Percentiles rank a stretch among this genome's conserved stretches.
phyloP scores from a whole-genome alignment of 177 flowering plant species.

The Telopea speciosissima region DNA sequence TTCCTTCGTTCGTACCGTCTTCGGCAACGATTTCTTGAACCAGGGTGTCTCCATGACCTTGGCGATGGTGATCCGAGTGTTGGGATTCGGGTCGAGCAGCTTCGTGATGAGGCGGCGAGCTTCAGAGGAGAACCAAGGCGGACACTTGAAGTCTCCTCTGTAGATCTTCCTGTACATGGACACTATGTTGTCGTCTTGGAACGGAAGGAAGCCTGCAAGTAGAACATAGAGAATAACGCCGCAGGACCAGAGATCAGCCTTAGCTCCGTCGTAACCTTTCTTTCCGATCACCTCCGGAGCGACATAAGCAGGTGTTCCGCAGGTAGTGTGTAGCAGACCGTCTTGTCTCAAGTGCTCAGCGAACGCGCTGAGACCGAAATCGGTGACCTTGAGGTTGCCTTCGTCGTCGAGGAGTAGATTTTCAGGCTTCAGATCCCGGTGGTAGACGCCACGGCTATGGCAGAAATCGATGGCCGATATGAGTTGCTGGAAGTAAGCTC shows the following conservation, averaged over 20 bases:
- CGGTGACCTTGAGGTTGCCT: slow-evolving; percentile 67
- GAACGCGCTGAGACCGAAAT: slow-evolving; percentile 66
- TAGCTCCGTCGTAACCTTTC: slow-evolving; percentile 74
- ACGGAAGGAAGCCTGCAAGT: slow-evolving; percentile 72
- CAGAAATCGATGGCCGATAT: slow-evolving; percentile 81
- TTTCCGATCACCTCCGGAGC: slow-evolving; percentile 81
- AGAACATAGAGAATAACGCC: slow-evolving; percentile 77
- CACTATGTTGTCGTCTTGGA: slow-evolving; percentile 65
- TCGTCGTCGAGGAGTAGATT: slow-evolving; percentile 71
- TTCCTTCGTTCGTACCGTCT: slow-evolving; percentile 10
- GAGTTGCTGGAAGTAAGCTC: slow-evolving; percentile 71
- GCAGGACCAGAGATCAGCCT: slow-evolving; percentile 83
- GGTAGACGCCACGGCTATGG: slow-evolving; percentile 83
- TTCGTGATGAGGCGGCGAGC: slow-evolving; percentile 41
- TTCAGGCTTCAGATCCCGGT: slow-evolving; percentile 83
- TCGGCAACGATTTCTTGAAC: slow-evolving; percentile 56
- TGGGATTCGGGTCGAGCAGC: slow-evolving; percentile 63
- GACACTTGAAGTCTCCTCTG: slow-evolving; percentile 69
- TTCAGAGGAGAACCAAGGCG: slow-evolving; percentile 75
- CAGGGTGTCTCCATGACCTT: slow-evolving; percentile 51
- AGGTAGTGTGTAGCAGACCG: slow-evolving; percentile 68
- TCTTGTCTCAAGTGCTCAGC: slow-evolving; percentile 60
- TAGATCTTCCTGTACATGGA: slow-evolving; percentile 68
- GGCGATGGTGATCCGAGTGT: slow-evolving; percentile 41
- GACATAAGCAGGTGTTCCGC: slow-evolving; percentile 87